Percentiles rank a stretch among this genome's conserved stretches.
Evolutionary conservation across 2,329 filamentous ascomycete genomes (phyloP).

Genomic region (Penicillium polonicum): DNA sequence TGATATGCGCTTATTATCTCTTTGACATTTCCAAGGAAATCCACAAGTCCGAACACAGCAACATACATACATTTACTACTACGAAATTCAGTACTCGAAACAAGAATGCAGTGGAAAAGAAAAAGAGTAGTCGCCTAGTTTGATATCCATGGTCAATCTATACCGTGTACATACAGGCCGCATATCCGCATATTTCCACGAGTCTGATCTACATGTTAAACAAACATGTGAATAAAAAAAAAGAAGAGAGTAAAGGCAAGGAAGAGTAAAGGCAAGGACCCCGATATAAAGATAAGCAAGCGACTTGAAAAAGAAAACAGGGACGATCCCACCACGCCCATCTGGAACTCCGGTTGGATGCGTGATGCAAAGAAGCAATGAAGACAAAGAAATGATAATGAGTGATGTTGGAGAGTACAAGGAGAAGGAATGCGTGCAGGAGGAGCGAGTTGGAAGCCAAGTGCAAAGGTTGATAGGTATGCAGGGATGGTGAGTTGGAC

Average conservation of each 20-base stretch:
- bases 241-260: background rate
- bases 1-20: background rate
- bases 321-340: conserved; percentile 22
- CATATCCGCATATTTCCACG: background rate
- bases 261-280: conserved; percentile 1
- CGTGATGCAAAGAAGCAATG: conserved; percentile 22
- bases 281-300: conserved; percentile 10
- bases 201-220: conserved; percentile 2
- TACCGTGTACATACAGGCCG: conserved; percentile 1
- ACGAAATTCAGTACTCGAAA: background rate
- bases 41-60: background rate
- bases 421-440: conserved; percentile 1
- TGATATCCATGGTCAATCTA: conserved; percentile 7
- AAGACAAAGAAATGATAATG: conserved; percentile 1
- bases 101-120: background rate
- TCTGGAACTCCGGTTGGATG: conserved; percentile 31
- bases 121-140: background rate
- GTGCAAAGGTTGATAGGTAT: conserved; percentile 1
- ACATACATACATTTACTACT: background rate
- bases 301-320: background rate
- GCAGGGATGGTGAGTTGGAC: conserved; percentile 4
- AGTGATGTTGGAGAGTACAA: conserved; percentile 1
- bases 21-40: background rate
- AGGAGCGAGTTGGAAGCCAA: conserved; percentile 4
- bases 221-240: background rate